Evolutionary conservation across 345 rosid species (phyloP).

Genomic region (Geranium brycei): DNA sequence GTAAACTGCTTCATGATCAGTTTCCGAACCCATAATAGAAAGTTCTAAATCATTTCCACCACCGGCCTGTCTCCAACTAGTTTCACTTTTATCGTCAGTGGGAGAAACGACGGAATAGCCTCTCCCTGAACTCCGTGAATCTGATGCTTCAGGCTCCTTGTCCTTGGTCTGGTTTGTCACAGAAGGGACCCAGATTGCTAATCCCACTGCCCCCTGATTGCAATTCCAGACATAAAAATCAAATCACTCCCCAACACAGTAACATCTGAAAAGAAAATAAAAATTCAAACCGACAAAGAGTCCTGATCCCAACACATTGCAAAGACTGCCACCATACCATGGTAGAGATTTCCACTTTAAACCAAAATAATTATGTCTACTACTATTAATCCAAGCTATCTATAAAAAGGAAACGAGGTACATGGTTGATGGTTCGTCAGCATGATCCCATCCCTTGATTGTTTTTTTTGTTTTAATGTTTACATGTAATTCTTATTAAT

Average conservation of each 20-base stretch:
- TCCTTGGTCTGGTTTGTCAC: constrained; percentile 77
- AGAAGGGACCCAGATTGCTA: constrained; percentile 99
- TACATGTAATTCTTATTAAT: too few relatives aligned
- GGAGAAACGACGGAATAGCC: constrained; percentile 64
- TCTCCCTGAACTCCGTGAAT: constrained; percentile 33
- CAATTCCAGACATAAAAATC: constrained; percentile 11
- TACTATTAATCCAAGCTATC: neutral
- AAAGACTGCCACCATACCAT: neutral
- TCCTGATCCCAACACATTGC: too few relatives aligned
- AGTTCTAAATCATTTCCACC: constrained; percentile 51
- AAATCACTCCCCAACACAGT: neutral
- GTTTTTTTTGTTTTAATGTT: too few relatives aligned
- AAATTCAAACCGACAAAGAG: too few relatives aligned
- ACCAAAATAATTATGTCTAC: neutral
- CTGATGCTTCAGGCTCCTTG: constrained; percentile 35
- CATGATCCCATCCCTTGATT: too few relatives aligned
- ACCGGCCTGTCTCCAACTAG: constrained; percentile 29
- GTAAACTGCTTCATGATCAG: constrained; percentile 36
- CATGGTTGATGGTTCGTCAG: too few relatives aligned
- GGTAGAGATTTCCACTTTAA: neutral
- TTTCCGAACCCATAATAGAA: constrained; percentile 31
- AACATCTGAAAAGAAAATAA: too few relatives aligned
- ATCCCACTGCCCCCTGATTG: constrained; percentile 88
- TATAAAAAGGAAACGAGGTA: neutral
- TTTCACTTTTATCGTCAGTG: constrained; percentile 36